A percentile compares a stretch with the other conserved stretches of the same genome.
These are phyloP conservation scores for Cryptosporidium sp. DNA, from an alignment of 169 alveolate species.

Conservation along the genomic window DNA sequence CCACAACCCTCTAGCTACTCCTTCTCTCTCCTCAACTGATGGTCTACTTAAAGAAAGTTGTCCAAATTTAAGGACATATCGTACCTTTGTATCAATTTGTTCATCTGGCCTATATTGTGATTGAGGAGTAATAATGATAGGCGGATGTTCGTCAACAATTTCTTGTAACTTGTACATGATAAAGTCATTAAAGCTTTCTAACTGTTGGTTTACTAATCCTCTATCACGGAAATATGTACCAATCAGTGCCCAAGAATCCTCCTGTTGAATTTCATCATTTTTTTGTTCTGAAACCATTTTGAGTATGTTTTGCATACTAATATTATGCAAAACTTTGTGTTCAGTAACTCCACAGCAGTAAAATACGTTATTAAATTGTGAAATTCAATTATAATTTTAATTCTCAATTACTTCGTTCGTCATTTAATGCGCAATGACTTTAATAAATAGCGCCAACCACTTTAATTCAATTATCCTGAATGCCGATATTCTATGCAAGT, in stretches of 20 bases:
- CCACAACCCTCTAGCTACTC: conserved; percentile 90
- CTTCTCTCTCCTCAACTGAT: conserved; percentile 91
- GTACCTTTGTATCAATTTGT: conserved; percentile 85
- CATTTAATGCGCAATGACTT: conserved; percentile 16
- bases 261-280: conserved; percentile 83
- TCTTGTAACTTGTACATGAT: conserved; percentile 94
- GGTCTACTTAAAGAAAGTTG: conserved; percentile 95
- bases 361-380: conserved; percentile 1
- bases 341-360: background rate
- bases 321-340: background rate
- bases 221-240: conserved; percentile 87
- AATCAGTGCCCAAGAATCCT: conserved; percentile 91
- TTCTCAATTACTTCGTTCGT: background rate
- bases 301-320: conserved; percentile 2
- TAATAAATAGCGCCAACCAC: background rate
- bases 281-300: conserved; percentile 74
- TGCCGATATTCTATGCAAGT: background rate
- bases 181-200: conserved; percentile 96
- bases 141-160: conserved; percentile 94
- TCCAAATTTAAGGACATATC: conserved; percentile 91
- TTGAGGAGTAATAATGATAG: conserved; percentile 89
- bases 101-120: conserved; percentile 90
- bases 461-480: background rate
- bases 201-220: conserved; percentile 97
- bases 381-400: background rate